Evolutionary conservation across 2,329 filamentous ascomycete genomes (phyloP), one percentile per base, ranked within the genome.

Genomic region (Clonostachys solani): DNA sequence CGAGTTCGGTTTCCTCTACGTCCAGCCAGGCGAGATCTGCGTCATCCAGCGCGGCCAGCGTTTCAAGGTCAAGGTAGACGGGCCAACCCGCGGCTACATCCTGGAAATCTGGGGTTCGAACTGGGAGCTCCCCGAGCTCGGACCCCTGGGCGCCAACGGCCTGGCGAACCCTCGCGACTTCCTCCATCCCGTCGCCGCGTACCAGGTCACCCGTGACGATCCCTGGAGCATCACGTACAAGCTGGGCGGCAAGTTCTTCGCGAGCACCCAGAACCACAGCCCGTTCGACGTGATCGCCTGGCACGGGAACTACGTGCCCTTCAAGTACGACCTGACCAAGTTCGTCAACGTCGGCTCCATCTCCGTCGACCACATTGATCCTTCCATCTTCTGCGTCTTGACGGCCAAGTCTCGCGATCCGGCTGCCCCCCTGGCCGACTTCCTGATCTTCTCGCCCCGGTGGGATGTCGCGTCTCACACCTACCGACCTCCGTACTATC

Each of bases 101-200:
- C 73, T 85, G 34, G 85, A 87, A 61, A 68, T 86, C 12, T 87
- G 83, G 64, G 74, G 83, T 57, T 79, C 79, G 17, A 81, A 86
- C 65, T 87, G 81, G 57, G 64, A 74, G 52, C 76, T 87, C 6
- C 84, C 84, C 0, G 81, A 85, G 60, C 69, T 87, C 6, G 84
- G 84, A 0, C 81, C 83, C 5, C 84, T 87, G 54, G 84, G 84
- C 4, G 81, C 79, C 42, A 86, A 84, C 59, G 75, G 83, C 23
- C 73, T 87, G 35, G 84, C 84, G 52, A 87, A 86, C 57, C 70
- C 76, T 2, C 72, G 84, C 37, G 86, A 90, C 63, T 90, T 90
- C 65, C 79, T 87, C 65, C 77, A 76, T 5, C 86, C 85, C 0
- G 72, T 81, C 9, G 86, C 86, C 3, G 64, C 75, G 18, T 42